Evolutionary conservation across 116 monocot species (phyloP).

Genomic region (Thalassia testudinum): DNA sequence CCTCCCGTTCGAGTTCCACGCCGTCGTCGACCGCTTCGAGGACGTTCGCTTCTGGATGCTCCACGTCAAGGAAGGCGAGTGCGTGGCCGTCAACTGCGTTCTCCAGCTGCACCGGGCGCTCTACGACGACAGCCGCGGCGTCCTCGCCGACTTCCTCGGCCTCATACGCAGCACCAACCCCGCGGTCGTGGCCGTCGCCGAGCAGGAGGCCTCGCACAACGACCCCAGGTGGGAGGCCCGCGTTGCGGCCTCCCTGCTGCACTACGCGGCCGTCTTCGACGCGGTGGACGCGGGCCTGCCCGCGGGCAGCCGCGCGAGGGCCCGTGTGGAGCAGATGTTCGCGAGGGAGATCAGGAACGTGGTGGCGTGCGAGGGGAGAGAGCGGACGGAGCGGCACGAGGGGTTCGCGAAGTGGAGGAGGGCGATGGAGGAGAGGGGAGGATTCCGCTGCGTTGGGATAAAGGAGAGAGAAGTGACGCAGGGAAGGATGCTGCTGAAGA

Average conservation of each 20-base stretch:
- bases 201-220: slow-evolving; percentile 55
- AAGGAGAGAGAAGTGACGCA: slow-evolving; percentile 45
- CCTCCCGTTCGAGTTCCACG: slow-evolving; percentile 62
- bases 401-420: slow-evolving; percentile 45
- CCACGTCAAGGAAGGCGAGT: slow-evolving; percentile 66
- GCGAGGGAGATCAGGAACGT: slow-evolving; percentile 64
- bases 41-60: slow-evolving; percentile 97
- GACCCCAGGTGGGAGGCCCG: slow-evolving; percentile 46
- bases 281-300: slow-evolving; percentile 25
- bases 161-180: slow-evolving; percentile 65
- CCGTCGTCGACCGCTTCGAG: slow-evolving; percentile 63
- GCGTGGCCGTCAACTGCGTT: slow-evolving; percentile 70
- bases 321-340: slow-evolving; percentile 71
- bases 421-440: slow-evolving; percentile 27
- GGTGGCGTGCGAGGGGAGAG: slow-evolving; percentile 35
- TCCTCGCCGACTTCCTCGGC: slow-evolving; percentile 33
- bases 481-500: slow-evolving; percentile 45
- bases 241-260: slow-evolving; percentile 30
- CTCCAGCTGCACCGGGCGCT: slow-evolving; percentile 51
- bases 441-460: slow-evolving; percentile 22
- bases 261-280: slow-evolving; percentile 69
- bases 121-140: slow-evolving; percentile 23
- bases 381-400: slow-evolving; percentile 55
- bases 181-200: slow-evolving; percentile 38
- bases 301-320: slow-evolving; percentile 29